A percentile compares a stretch with the other conserved stretches of the same genome.
Conservation (phyloP, 345 rosid genomes). For the Rhodamnia rubescens region DNA sequence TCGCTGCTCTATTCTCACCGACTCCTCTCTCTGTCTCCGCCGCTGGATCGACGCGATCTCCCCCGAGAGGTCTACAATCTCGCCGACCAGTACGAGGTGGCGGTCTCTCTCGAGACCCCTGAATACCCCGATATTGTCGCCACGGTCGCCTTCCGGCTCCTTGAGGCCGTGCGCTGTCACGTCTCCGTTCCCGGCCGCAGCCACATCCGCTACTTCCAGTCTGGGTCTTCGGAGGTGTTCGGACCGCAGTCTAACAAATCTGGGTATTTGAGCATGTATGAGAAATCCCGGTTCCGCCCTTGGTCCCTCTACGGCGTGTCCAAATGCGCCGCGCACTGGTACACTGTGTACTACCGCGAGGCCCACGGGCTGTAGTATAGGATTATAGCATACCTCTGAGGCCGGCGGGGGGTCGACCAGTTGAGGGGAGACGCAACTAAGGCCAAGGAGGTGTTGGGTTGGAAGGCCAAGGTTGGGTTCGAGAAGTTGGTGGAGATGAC, state of each 20-base stretch:
- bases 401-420: conserved; percentile 44
- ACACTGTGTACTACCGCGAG: conserved; percentile 79
- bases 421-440: conserved; percentile 45
- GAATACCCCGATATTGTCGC: conserved; percentile 59
- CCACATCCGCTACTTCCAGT: conserved; percentile 66
- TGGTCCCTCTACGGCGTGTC: conserved; percentile 89
- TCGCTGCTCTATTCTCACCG: conserved; percentile 21
- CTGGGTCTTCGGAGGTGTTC: conserved; percentile 20
- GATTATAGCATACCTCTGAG: conserved; percentile 37
- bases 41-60: conserved; percentile 83
- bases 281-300: conserved; percentile 69
- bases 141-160: conserved; percentile 76
- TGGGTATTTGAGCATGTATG: conserved; percentile 58
- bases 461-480: conserved; percentile 74
- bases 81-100: conserved; percentile 86
- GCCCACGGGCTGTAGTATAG: conserved; percentile 65
- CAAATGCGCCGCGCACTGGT: conserved; percentile 79
- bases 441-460: conserved; percentile 38
- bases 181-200: conserved; percentile 49
- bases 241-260: neutral
- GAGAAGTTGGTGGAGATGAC: conserved; percentile 81
- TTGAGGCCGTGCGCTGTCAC: conserved; percentile 74
- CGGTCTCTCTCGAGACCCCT: conserved; percentile 59
- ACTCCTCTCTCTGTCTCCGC: conserved; percentile 84
- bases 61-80: conserved; percentile 86